Evolutionary conservation across 768 basidiomycete species (phyloP), one percentile per base, ranked within the genome.

Genomic region (Lentinula guzmanii): DNA sequence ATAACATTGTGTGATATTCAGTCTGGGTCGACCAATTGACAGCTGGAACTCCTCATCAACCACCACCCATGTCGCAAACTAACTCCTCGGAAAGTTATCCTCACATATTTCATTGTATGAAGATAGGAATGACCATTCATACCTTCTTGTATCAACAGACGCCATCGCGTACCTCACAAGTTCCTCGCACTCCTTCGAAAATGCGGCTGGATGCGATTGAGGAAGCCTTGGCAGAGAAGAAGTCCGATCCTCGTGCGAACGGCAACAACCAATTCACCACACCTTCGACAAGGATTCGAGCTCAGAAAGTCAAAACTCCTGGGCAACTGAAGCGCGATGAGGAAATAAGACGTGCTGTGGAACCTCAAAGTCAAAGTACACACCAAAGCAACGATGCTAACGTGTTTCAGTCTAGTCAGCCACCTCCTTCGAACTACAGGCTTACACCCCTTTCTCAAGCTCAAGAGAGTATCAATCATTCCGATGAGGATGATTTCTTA

Each of bases 21-120:
- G 59, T 35, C 35, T 60, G 59, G 59, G 59, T 13, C 9, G 59
- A 60, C 59, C 50, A 60, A 52, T 52, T 60, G 41, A 60, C 31
- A 52, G 34, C 48, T 21, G 51, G 59, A 60, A 53, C 6, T 18
- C 48, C 59, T 48, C 45, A 59, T n/a, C 55, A 56, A 50, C 58
- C 18, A 10, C 48, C 58, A 50, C 15, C 33, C 41, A 50, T 21
- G 18, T 28, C 46, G 33, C 56, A 54, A 16, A 56, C 31, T 42
- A 56, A 13, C 58, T 50, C 58, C 45, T 51, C 43, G 58, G 58
- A 59, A 46, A 59, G 42, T 31, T 2, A 8, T 39, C 37, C 37
- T 39, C 37, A 39, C 37, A 1, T 24, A 10, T 31, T 33, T 48
- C 6, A 15, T 4, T 46, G 7, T 10, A 11, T 21, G 13, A 50